Percentiles rank a stretch among this genome's conserved stretches.
Evolutionary conservation across 768 basidiomycete species (phyloP).

Genomic region (Trametes cubensis): DNA sequence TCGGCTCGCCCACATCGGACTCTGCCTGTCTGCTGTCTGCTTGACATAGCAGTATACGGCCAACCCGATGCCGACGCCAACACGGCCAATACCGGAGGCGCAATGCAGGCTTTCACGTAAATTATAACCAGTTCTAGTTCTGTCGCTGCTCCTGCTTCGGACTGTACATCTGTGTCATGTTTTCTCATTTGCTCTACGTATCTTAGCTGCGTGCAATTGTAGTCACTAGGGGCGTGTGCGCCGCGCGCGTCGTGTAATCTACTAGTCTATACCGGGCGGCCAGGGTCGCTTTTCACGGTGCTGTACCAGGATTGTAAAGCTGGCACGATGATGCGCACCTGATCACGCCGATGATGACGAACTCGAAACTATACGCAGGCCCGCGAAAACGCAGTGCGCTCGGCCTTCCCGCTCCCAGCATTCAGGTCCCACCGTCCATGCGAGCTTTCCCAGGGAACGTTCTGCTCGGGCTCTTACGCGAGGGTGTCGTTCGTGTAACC

Average conservation of each 20-base stretch:
- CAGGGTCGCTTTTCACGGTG: constrained; percentile 8
- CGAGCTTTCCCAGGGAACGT: constrained; percentile 12
- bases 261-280: constrained; percentile 18
- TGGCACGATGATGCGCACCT: constrained; percentile 11
- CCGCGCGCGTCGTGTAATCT: constrained; percentile 15
- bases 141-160: not conserved
- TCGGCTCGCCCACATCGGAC: not conserved
- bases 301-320: constrained; percentile 8
- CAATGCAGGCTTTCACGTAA: constrained; percentile 15
- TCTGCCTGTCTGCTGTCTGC: constrained; percentile 4
- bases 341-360: constrained; percentile 17
- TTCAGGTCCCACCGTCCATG: constrained; percentile 9
- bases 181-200: constrained; percentile 8
- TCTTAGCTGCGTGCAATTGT: constrained; percentile 12
- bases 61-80: too few species aligned
- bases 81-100: not conserved
- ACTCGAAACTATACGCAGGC: not conserved
- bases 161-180: constrained; percentile 5
- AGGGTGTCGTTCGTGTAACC: constrained; percentile 21
- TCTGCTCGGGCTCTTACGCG: constrained; percentile 19
- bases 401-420: constrained; percentile 1
- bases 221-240: constrained; percentile 9
- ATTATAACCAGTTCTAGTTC: constrained; percentile 19
- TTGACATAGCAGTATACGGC: not conserved
- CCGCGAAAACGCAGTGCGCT: constrained; percentile 3